Conservation (phyloP, 2,329 filamentous ascomycete genomes). For the Rhynchosporium agropyri region DNA sequence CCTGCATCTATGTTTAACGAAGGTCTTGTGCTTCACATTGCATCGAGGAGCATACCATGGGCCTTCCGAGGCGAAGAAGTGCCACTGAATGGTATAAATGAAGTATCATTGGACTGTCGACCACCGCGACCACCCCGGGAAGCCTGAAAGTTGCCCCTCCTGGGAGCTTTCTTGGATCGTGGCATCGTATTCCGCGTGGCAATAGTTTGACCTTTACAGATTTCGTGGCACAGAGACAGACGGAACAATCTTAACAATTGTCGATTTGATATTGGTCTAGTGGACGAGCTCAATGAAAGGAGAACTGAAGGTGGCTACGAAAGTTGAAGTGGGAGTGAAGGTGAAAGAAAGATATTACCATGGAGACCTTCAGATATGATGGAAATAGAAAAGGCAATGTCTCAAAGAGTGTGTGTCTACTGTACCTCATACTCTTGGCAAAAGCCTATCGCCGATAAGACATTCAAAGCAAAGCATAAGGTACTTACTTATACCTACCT, state of each 20-base stretch:
- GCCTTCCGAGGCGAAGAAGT: slow-evolving; percentile 24
- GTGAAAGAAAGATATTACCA: not conserved
- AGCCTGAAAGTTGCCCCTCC: slow-evolving; percentile 26
- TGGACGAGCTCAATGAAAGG: not conserved
- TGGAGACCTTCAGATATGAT: too few relatives aligned
- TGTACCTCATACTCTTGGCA: slow-evolving; percentile 8
- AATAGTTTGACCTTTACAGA: not conserved
- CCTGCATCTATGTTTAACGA: slow-evolving; percentile 32
- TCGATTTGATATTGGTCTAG: not conserved
- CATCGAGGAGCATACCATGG: slow-evolving; percentile 26
- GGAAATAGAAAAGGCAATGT: too few relatives aligned
- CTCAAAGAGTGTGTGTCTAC: not conserved
- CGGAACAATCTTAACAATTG: not conserved
- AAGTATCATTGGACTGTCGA: slow-evolving; percentile 21
- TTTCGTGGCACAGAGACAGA: not conserved
- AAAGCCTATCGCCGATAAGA: slow-evolving; percentile 18
- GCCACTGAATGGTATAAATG: slow-evolving; percentile 33
- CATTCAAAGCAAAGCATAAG: not conserved
- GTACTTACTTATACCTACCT: too few relatives aligned
- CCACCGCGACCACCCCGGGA: slow-evolving; percentile 18
- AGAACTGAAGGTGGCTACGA: not conserved
- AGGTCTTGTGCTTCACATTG: not conserved
- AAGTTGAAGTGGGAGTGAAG: not conserved
- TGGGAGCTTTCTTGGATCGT: slow-evolving; percentile 27
- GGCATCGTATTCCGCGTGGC: slow-evolving; percentile 26